Base-by-base conservation (phyloP, 805 yeast genomes). In the Saturnispora bothae region DNA sequence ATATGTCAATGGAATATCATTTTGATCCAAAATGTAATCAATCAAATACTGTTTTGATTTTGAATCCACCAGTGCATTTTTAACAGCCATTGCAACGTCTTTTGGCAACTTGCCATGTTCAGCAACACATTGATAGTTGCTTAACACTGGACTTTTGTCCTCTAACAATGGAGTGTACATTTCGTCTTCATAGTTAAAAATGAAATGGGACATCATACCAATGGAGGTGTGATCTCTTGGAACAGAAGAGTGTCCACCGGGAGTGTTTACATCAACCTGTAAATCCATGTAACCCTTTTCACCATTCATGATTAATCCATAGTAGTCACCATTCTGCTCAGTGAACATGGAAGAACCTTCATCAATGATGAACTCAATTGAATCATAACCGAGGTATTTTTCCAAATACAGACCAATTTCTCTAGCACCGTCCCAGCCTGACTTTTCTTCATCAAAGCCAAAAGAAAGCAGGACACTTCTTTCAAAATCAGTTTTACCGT, bases 381-480 rank as follows among this genome's bases (percentile, higher is more conserved):
- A 68, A 43, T 82, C 65, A 18, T 55, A 47, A 6, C 94, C 94
- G 48, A 73, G 78, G 38, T 66, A 65, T 18, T 69, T 63, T 21
- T 62, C 57, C 19, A 84, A 51, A 41, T 58, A 60, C 27, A 64
- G 43, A 10, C 69, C 65, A 16, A 83, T 60, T 12, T 57, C 38
- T 1, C 51, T 46, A 6, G 94, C 94, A 38, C 89, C 88, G 5
- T 62, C 54, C n/a, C 45, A 41, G 5, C 94, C 92, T 23, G 72
- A 65, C 28, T 71, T 68, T 52, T 84, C 95, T 60, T 83, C 95
- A 51, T 84, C 94, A 47, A 73, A 80, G 1, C 94, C 94, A 50
- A 78, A 73, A 0, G 83, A 75, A 3, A 78, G 52, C 8, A 83
- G 42, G 12, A 82, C 53, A 2, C 83, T 67, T 57, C 94, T 71